These are phyloP conservation scores for Fusarium anguioides DNA, from an alignment of 2,329 filamentous ascomycete species.

Conservation along the genomic window DNA sequence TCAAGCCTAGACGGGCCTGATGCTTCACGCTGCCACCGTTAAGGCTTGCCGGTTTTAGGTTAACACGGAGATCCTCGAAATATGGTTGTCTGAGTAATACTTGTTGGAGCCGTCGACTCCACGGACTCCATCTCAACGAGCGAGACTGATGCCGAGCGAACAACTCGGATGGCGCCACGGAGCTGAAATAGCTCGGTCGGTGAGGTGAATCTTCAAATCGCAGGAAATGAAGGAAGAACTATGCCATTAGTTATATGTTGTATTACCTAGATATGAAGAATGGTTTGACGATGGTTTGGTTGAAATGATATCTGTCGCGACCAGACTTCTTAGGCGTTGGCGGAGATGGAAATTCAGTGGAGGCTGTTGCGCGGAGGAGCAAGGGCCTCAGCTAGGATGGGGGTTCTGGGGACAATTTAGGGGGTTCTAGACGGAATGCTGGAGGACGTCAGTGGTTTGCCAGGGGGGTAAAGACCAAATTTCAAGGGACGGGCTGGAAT, in stretches of 20 bases:
- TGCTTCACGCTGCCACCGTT: slow-evolving; percentile 8
- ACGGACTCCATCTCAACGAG: slow-evolving; percentile 56
- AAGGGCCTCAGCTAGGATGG: slow-evolving; percentile 40
- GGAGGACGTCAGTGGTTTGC: slow-evolving; percentile 30
- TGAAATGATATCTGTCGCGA: slow-evolving; percentile 40
- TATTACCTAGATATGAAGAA: slow-evolving; percentile 10
- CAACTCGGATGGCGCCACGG: slow-evolving; percentile 40
- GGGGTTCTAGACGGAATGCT: slow-evolving; percentile 19
- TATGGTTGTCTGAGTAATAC: slow-evolving; percentile 33
- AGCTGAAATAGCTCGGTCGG: slow-evolving; percentile 19
- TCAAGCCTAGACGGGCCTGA: slow-evolving; percentile 29
- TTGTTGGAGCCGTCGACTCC: slow-evolving; percentile 40
- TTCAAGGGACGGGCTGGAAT: slow-evolving; percentile 25
- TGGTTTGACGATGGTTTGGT: slow-evolving; percentile 12
- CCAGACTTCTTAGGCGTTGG: slow-evolving; percentile 33
- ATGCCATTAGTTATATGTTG: slow-evolving; percentile 20
- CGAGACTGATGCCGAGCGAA: slow-evolving; percentile 39
- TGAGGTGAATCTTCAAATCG: slow-evolving; percentile 4
- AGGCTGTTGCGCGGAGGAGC: slow-evolving; percentile 42
- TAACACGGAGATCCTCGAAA: slow-evolving; percentile 31
- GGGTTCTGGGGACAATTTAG: slow-evolving; percentile 22
- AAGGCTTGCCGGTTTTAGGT: slow-evolving; percentile 1
- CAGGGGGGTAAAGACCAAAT: no score
- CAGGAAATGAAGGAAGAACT: slow-evolving; percentile 1
- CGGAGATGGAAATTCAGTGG: slow-evolving; percentile 43